Percentiles rank a stretch among this genome's conserved stretches.
These are phyloP conservation scores for Solanum tarapatanum DNA, from an alignment of 257 asterid species.

Conservation along the genomic window DNA sequence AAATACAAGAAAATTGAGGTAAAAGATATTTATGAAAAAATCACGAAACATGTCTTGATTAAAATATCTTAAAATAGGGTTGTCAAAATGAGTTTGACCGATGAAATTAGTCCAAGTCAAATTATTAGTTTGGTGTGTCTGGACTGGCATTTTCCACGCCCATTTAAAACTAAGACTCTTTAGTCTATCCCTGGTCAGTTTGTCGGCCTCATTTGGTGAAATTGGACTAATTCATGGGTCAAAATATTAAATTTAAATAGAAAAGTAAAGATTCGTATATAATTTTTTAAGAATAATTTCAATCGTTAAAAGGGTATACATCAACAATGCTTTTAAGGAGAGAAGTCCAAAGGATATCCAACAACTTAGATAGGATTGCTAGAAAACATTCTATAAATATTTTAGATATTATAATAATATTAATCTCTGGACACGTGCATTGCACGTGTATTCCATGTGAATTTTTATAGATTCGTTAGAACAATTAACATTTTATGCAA, in stretches of 20 bases:
- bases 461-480: too few species aligned
- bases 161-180: too few species aligned
- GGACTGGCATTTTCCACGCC: too few species aligned
- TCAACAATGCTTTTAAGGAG: background rate
- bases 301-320: background rate
- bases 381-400: background rate
- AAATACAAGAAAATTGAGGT: too few species aligned
- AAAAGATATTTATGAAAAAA: too few species aligned
- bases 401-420: background rate
- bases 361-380: background rate
- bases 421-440: too few species aligned
- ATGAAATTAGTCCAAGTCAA: background rate
- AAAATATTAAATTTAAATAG: background rate
- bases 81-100: background rate
- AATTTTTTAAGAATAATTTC: background rate
- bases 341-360: background rate
- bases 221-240: background rate
- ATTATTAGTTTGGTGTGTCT: background rate
- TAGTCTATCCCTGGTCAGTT: too few species aligned
- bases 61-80: background rate
- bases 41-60: background rate
- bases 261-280: background rate
- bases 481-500: too few species aligned
- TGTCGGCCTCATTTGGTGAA: background rate
- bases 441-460: too few species aligned